Base-by-base conservation (phyloP, 306 rosid genomes). In the Luffa aegyptiaca region DNA sequence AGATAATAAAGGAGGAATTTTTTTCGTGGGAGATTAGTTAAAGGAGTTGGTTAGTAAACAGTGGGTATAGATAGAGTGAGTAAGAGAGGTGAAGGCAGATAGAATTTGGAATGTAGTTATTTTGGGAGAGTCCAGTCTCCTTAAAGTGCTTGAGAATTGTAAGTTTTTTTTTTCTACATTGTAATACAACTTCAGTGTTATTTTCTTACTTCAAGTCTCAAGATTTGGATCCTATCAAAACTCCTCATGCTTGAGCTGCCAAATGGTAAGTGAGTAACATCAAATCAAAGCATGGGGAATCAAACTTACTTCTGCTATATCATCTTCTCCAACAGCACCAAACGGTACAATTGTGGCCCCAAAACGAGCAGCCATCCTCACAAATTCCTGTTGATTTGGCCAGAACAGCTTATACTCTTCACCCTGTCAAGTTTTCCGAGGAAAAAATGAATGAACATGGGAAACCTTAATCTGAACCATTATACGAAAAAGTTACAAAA, bases 271-370 rank as follows among this genome's bases (percentile, higher is more conserved):
- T 31, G 59, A 70, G 49, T 52, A 48, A 26, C 1, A 73, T 73
- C 6, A 20, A 73, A 73, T 31, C 42, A 5, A 57, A 56, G 49
- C 14, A 56, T 76, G 52, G 82, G 74, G 80, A 26, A 21, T 68
- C 26, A 62, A 85, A 83, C 94, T 78, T 88, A 93, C 99, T 46
- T 93, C 84, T 42, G 85, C 76, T 8, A 95, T 1, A 85, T 95
- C 99, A 74, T 95, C 99, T 89, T 91, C 97, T 14, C 99, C 99
- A 8, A 95, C 99, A 61, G 89, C 90, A 79, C 93, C 99, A 82
- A 95, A 95, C 41, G 99, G 99, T 55, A 95, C 97, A 84, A 95
- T 91, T 33, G 93, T 93, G 75, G 97, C 99, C 35, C 97, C 97
- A 81, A 95, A 95, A 21, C 83, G 89, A 39, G 97, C 97, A 2